Base-by-base conservation (phyloP, 2,329 filamentous ascomycete species). In the Colletotrichum lentis region DNA sequence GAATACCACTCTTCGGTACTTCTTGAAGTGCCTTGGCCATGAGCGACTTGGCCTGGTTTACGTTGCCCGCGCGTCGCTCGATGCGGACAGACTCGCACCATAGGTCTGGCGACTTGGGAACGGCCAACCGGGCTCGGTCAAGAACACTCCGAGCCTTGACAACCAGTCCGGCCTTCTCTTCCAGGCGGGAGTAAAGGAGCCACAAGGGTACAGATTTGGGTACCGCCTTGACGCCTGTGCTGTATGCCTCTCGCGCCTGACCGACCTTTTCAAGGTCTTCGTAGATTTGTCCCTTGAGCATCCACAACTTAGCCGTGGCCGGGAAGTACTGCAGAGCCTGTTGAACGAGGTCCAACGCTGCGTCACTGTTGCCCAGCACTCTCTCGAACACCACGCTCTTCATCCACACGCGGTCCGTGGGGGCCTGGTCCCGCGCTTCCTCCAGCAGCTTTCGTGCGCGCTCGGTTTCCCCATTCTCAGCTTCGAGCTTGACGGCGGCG, bases 201-300 rank as follows among this genome's bases (percentile, higher is more conserved):
- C 94, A 99, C 3, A 99, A 84, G 1, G 94, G 88, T 0, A 97
- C 90, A 0, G 93, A 95, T 70, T 90, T 89, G 3, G 94, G 89
- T 64, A 93, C 95, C 0, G 93, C 92, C 74, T 96, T 91, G 47
- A 95, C 96, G 43, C 96, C 96, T 5, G 92, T 91, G 67, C 88
- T 88, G 79, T 96, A 98, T 0, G 95, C 94, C 77, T 98, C 94
- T 54, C 96, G 89, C 3, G 96, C 96, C 78, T 96, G 92, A 0
- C 91, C 90, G 16, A 91, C 81, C 80, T 93, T 94, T 73, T 87
- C 90, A 54, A 94, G 86, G 50, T 90, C 86, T 76, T 97, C 92
- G 83, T 99, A 99, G 70, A 98, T 96, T 77, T 99, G 96, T 0
- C 96, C 96, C 80, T 99, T 99, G 83, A 97, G 92, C 92, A 98